Base-by-base conservation (phyloP, 768 basidiomycete species). In the Suillus paluster region DNA sequence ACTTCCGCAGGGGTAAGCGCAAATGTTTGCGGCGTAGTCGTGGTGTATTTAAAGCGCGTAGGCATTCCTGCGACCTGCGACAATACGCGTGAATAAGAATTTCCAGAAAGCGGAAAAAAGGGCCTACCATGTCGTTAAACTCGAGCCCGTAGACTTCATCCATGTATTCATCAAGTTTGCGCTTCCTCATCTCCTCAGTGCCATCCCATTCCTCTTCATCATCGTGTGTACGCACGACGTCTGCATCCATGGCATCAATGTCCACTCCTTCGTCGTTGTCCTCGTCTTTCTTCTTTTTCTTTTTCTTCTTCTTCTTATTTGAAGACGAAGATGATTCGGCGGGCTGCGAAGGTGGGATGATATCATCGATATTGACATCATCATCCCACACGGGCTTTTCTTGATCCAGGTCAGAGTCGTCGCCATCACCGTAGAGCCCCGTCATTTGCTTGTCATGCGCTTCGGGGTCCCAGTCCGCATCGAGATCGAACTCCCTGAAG, bases 311-410 rank as follows among this genome's bases (percentile, higher is more conserved):
- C 73, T 86, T 88, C 68, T 81, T 86, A 61, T 25, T 55, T 7
- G 23, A 27, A 7, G 38, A 55, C 23, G 54, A 39, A 27, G 81
- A 84, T 57, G 70, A 57, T 70, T 75, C 68, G 25, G 71, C 78
- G 10, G 77, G 71, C 6, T 74, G 79, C 10, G 77, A 70, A 59
- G 64, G 76, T 46, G 66, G 74, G 5, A 72, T 70, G 39, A 94
- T 86, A 70, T 92, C 86, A n/a, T 79, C 83, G 50, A 95, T 84
- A 65, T 94, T 87, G 60, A 96, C 86, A 68, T 97, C 95, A 64
- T 97, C 92, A 45, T 92, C 90, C 97, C 97, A 99, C 0, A 78
- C 76, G 4, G 97, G 97, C 76, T 97, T 97, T 64, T 85, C 83
- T 54, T 77, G 75, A 41, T 78, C 82, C 39, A 64, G 63, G 54